A percentile compares a stretch with the other conserved stretches of the same genome.
These are phyloP conservation scores for Syncephalis fuscata DNA, from an alignment of 371 early-diverging fungal species.

Conservation along the genomic window DNA sequence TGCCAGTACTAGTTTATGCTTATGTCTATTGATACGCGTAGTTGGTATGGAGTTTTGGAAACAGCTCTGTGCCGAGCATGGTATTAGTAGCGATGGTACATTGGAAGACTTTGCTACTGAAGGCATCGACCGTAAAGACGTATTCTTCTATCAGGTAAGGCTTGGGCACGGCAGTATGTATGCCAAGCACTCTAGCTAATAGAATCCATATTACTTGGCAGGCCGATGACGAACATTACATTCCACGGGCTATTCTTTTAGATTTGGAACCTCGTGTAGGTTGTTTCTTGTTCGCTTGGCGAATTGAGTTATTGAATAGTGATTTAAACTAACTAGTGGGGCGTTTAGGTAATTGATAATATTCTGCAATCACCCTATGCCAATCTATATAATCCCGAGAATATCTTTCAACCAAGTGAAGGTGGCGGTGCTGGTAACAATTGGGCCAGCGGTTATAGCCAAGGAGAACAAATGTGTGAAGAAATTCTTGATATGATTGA, in stretches of 20 bases:
- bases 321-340: too few relatives aligned
- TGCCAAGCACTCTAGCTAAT: neutral
- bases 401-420: slow-evolving; percentile 71
- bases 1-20: neutral
- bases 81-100: slow-evolving; percentile 67
- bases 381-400: slow-evolving; percentile 82
- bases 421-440: slow-evolving; percentile 96
- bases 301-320: too few relatives aligned
- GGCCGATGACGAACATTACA: slow-evolving; percentile 89
- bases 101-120: slow-evolving; percentile 77
- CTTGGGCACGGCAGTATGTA: neutral
- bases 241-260: slow-evolving; percentile 79
- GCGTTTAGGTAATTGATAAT: slow-evolving; percentile 49
- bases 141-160: slow-evolving; percentile 94
- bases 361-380: slow-evolving; percentile 53
- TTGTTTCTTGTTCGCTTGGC: too few relatives aligned
- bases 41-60: slow-evolving; percentile 91
- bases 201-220: slow-evolving; percentile 12
- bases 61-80: slow-evolving; percentile 81
- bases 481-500: slow-evolving; percentile 88
- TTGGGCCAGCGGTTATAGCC: slow-evolving; percentile 81
- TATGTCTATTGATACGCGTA: slow-evolving; percentile 7
- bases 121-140: slow-evolving; percentile 88
- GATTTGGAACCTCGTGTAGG: slow-evolving; percentile 90
- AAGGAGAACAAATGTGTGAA: slow-evolving; percentile 62